Evolutionary conservation across 208 protist genomes (phyloP).

Genomic region (Angomonas ambiguus): DNA sequence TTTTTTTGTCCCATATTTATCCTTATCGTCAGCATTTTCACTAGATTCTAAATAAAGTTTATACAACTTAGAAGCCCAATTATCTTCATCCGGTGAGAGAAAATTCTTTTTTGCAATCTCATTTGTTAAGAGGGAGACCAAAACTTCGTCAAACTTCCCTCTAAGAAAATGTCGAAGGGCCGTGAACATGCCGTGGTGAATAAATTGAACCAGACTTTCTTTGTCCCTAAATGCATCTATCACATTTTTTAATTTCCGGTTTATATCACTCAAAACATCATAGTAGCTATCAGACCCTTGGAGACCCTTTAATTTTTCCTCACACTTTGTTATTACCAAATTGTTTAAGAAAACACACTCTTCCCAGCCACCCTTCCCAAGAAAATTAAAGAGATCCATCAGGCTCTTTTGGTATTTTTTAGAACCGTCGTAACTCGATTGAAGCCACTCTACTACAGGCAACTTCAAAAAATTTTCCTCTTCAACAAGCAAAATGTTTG

Average conservation of each 20-base stretch:
- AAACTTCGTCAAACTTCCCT: background rate
- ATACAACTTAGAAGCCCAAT: background rate
- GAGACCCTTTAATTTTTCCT: background rate
- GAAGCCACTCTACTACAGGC: conserved; percentile 29
- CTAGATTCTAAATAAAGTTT: background rate
- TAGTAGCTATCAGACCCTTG: background rate
- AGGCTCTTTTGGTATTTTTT: background rate
- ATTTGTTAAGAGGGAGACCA: background rate
- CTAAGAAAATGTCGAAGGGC: background rate
- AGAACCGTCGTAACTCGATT: conserved; percentile 16
- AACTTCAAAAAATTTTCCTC: conserved; percentile 39
- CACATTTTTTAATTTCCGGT: background rate
- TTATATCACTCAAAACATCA: background rate
- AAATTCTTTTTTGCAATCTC: background rate
- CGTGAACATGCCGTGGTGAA: background rate
- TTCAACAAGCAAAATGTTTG: conserved; percentile 41
- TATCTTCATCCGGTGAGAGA: background rate
- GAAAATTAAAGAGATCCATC: background rate
- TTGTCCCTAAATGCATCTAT: background rate
- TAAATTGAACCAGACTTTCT: background rate
- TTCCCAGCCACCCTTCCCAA: background rate
- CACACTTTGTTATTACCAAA: background rate
- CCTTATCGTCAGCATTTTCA: background rate
- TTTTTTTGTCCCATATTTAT: background rate
- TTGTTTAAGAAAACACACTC: background rate